Conservation (phyloP, 1,284 basidiomycete species). For the Cryptococcus amylolentus region DNA sequence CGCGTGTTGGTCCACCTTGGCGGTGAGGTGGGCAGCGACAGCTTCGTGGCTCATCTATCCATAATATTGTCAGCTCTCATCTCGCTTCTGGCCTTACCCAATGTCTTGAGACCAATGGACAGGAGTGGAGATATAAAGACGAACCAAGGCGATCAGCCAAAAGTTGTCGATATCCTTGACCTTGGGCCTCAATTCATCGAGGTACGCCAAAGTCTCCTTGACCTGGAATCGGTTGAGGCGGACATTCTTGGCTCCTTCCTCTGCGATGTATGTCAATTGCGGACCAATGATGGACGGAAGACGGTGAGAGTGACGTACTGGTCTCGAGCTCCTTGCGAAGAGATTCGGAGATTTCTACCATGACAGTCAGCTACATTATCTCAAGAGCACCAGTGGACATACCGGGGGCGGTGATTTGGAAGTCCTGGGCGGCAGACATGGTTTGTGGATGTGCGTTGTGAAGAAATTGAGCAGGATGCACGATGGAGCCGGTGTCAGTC, state of each 20-base stretch:
- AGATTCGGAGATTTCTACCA: conserved; percentile 17
- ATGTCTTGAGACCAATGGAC: not conserved
- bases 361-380: conserved; percentile 1
- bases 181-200: conserved; percentile 25
- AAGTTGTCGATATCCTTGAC: conserved; percentile 39
- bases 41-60: conserved; percentile 26
- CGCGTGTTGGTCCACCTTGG: conserved; percentile 41
- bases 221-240: conserved; percentile 21
- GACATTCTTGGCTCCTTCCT: conserved; percentile 32
- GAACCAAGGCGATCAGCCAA: conserved; percentile 39
- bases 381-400: not conserved
- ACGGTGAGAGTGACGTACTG: conserved; percentile 14
- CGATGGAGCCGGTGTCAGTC: no score
- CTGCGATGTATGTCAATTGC: conserved; percentile 10
- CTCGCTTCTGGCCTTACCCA: not conserved
- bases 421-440: conserved; percentile 9
- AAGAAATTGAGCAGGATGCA: not conserved
- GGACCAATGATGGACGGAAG: not conserved
- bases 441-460: not conserved
- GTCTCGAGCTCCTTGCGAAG: conserved; percentile 17
- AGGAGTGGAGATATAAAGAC: conserved; percentile 2
- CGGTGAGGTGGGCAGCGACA: conserved; percentile 22
- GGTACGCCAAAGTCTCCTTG: conserved; percentile 28
- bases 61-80: not conserved
- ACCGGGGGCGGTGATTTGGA: conserved; percentile 13